Base-by-base conservation (phyloP, 352 stramenopile genomes). In the Discostella stelligera region DNA sequence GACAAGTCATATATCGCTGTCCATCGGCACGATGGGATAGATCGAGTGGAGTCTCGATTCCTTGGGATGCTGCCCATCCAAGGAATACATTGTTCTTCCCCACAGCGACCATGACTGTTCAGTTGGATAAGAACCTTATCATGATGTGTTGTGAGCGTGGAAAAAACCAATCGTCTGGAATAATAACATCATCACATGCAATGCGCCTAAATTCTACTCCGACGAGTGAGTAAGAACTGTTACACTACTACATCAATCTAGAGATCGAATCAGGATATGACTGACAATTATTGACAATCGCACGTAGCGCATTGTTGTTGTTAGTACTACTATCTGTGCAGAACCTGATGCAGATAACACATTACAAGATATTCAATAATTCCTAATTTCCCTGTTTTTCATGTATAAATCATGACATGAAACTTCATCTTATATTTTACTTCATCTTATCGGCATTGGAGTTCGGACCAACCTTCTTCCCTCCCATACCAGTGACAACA, bases 381-480 rank as follows among this genome's bases (percentile, higher is more conserved):
- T 44, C 2, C 37, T 14, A 10, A 44, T 14, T 44, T 44, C 37
- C 11, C 37, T 44, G 18, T 58, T 10, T 18, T 20, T 60, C 52
- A 39, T 60, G 30, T 32, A 68, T 63, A 75, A 32, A 32, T 32
- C 27, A 32, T 32, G 27, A 32, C 27, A 32, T 32, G 2, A 2
- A 32, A 32, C 27, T 44, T 56, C 41, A 68, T 65, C 52, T 18
- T 16, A 70, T 69, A 21, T 21, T 85, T 94, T 94, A 94, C 90
- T 95, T 94, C 87, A 93, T 95, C 94, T 98, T 98, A 81, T 96
- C 93, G 76, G 96, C 96, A 94, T 98, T 98, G 79, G 95, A 98
- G 95, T 99, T 99, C 71, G 97, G 97, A 85, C 97, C 97, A 70
- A 99, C 84, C 80, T 91, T 93, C 96, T 98, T 99, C 82, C 96